These are phyloP conservation scores for Malus hybrid DNA, from an alignment of 331 rosid genomes.

Conservation along the genomic window DNA sequence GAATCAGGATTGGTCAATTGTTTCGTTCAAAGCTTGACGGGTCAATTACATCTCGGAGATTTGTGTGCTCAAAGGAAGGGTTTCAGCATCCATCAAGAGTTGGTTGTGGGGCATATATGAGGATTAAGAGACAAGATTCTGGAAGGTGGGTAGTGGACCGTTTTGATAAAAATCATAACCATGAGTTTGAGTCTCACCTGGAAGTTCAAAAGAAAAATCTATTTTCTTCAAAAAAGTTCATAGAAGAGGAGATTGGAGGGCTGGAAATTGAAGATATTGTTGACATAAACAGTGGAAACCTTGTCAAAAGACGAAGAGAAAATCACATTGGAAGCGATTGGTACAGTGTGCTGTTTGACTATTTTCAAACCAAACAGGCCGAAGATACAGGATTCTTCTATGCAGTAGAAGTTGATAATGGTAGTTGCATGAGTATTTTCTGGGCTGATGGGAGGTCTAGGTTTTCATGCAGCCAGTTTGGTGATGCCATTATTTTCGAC, in stretches of 20 bases:
- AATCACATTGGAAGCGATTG: constrained; percentile 79
- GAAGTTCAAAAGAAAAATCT: constrained; percentile 34
- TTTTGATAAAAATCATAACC: constrained; percentile 77
- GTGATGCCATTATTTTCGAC: constrained; percentile 73
- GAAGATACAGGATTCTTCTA: constrained; percentile 92
- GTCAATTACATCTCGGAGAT: constrained; percentile 73
- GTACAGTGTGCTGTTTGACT: constrained; percentile 65
- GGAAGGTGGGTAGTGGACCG: constrained; percentile 95
- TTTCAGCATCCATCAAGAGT: constrained; percentile 95
- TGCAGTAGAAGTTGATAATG: constrained; percentile 68
- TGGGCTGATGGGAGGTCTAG: constrained; percentile 99
- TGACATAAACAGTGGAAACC: constrained; percentile 42
- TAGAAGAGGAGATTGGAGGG: constrained; percentile 56
- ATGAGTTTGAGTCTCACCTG: constrained; percentile 47
- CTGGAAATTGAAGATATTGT: constrained; percentile 50
- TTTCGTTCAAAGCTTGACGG: constrained; percentile 91
- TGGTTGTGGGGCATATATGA: constrained; percentile 89
- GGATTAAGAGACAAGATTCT: constrained; percentile 78
- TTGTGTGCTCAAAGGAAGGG: constrained; percentile 96
- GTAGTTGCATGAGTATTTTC: constrained; percentile 82
- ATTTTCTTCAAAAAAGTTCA: constrained; percentile 47
- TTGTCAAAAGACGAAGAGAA: constrained; percentile 49
- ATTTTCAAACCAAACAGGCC: constrained; percentile 78
- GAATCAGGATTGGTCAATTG: constrained; percentile 84
- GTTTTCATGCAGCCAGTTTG: constrained; percentile 87